These are phyloP conservation scores for Persicaria maculosa DNA, from an alignment of 148 eudicot genomes.

Conservation along the genomic window DNA sequence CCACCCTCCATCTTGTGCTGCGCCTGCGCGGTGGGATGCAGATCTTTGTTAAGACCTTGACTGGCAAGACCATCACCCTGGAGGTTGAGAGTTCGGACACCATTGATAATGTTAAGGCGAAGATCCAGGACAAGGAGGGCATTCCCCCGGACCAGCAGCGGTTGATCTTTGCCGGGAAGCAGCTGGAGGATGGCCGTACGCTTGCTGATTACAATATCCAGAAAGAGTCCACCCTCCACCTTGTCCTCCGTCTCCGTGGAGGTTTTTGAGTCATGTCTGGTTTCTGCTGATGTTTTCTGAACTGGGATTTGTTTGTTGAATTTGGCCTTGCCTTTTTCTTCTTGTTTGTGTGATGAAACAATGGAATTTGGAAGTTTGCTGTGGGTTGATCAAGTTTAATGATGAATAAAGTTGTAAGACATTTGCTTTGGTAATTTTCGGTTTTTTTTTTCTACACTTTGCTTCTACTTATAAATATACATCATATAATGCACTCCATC, in stretches of 20 bases:
- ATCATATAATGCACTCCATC: too few relatives aligned
- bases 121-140: conserved; percentile 12
- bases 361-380: neutral
- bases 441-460: neutral
- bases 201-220: conserved; percentile 9
- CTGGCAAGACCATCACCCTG: conserved; percentile 3
- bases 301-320: neutral
- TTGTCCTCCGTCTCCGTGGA: conserved; percentile 12
- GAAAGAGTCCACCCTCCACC: conserved; percentile 11
- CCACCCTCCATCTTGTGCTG: conserved; percentile 7
- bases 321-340: neutral
- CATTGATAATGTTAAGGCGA: conserved; percentile 8
- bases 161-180: conserved; percentile 10
- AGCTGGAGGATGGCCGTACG: conserved; percentile 10
- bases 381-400: neutral
- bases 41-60: conserved; percentile 8
- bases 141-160: conserved; percentile 12
- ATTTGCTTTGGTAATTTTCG: neutral
- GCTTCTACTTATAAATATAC: too few relatives aligned
- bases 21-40: conserved; percentile 11
- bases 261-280: neutral
- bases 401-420: neutral
- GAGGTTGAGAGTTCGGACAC: conserved; percentile 9
- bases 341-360: neutral
- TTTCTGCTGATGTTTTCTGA: neutral